Percentiles rank a stretch among this genome's conserved stretches.
These are phyloP conservation scores for Serendipita sp. DNA, from an alignment of 768 basidiomycete genomes.

Conservation along the genomic window DNA sequence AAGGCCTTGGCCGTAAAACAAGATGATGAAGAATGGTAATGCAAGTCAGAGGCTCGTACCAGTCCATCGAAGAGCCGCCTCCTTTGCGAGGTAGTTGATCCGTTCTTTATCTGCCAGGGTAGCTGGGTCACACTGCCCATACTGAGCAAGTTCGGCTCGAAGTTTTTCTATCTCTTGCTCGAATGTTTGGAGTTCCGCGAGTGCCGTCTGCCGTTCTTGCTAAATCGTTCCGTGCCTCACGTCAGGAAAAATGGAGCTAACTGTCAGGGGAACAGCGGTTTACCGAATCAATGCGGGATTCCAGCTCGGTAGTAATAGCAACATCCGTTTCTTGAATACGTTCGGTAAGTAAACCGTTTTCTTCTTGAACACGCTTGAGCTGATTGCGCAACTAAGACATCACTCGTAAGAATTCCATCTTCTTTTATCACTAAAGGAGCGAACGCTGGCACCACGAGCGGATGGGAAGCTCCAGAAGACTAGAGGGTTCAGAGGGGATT, in stretches of 20 bases:
- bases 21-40: not conserved
- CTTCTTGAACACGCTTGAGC: constrained; percentile 34
- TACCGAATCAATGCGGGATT: constrained; percentile 43
- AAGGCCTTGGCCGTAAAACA: too few species aligned
- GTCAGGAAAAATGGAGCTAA: not conserved
- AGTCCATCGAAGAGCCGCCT: constrained; percentile 77
- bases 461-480: constrained; percentile 97
- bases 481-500: constrained; percentile 21
- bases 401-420: not conserved
- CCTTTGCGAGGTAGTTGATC: constrained; percentile 59
- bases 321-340: constrained; percentile 36
- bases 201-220: constrained; percentile 38
- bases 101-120: constrained; percentile 64
- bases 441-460: constrained; percentile 62
- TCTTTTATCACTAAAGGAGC: constrained; percentile 8
- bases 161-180: constrained; percentile 36
- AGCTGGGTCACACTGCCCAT: constrained; percentile 71
- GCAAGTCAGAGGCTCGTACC: constrained; percentile 34
- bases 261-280: not conserved
- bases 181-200: constrained; percentile 33
- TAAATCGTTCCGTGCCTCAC: constrained; percentile 17
- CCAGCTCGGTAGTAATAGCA: constrained; percentile 35
- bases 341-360: constrained; percentile 24
- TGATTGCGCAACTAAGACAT: constrained; percentile 38
- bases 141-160: constrained; percentile 54